Conservation (phyloP, 2,329 filamentous ascomycete species). For the Exophiala phaeomuriformis region DNA sequence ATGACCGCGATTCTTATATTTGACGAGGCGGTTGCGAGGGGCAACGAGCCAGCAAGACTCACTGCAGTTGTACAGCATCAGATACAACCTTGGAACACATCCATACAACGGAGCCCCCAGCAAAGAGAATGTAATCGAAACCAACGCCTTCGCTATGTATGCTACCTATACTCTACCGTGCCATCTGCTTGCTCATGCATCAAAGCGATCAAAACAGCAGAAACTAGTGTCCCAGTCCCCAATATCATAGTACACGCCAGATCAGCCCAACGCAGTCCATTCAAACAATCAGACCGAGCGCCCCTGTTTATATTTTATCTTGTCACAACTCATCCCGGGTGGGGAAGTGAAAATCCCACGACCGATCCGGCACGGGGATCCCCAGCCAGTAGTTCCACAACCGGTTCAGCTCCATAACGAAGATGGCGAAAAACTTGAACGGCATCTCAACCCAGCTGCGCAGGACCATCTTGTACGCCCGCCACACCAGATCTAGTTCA, state of each 20-base stretch:
- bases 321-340: constrained; percentile 38
- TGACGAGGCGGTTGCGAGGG: constrained; percentile 6
- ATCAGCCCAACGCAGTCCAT: too few relatives aligned
- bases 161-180: background rate
- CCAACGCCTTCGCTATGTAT: constrained; percentile 17
- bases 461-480: constrained; percentile 59
- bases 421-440: constrained; percentile 54
- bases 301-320: background rate
- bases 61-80: background rate
- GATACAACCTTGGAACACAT: too few relatives aligned
- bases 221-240: too few relatives aligned
- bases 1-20: background rate
- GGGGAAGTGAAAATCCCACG: constrained; percentile 49
- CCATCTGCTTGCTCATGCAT: too few relatives aligned
- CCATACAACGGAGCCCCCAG: too few relatives aligned
- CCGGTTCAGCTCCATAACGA: constrained; percentile 47
- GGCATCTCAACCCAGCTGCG: constrained; percentile 65
- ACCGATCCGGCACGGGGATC: constrained; percentile 50
- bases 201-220: too few relatives aligned
- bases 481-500: constrained; percentile 59
- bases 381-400: constrained; percentile 58
- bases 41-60: background rate
- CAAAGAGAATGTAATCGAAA: background rate
- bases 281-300: background rate
- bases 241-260: too few relatives aligned